These are phyloP conservation scores for Ambrosiella beaveri DNA, from an alignment of 2,329 filamentous ascomycete species.

Conservation along the genomic window DNA sequence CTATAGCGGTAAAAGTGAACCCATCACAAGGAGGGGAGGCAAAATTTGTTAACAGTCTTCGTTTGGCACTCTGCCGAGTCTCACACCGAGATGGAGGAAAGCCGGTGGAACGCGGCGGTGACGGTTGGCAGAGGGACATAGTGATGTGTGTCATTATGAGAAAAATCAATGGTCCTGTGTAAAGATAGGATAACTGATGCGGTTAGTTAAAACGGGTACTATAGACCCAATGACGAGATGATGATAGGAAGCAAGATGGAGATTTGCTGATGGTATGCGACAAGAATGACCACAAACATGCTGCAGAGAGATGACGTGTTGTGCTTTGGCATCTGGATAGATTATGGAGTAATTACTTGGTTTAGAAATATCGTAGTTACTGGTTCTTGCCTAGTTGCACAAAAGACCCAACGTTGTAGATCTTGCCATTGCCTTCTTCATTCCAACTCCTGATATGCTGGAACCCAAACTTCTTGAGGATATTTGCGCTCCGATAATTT, in stretches of 20 bases:
- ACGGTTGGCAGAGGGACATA: neutral
- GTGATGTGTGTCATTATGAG: neutral
- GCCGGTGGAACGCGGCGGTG: neutral
- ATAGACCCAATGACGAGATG: neutral
- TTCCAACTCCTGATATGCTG: slow-evolving; percentile 25
- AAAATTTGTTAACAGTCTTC: neutral
- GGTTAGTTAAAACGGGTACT: neutral
- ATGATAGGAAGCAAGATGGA: neutral
- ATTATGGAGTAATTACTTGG: neutral
- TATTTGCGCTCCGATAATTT: slow-evolving; percentile 36
- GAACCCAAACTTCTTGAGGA: slow-evolving; percentile 41
- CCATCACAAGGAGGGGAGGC: neutral
- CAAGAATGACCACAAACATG: too few species aligned
- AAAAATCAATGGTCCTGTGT: neutral
- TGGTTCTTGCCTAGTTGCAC: slow-evolving; percentile 7
- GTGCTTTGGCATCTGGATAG: neutral
- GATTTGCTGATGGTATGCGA: neutral
- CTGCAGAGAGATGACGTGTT: neutral
- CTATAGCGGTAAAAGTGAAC: slow-evolving; percentile 4
- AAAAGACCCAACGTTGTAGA: slow-evolving; percentile 6
- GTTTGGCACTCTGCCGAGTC: too few species aligned
- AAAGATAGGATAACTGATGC: slow-evolving; percentile 1
- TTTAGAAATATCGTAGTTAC: neutral
- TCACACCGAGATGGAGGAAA: neutral
- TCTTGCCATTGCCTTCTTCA: slow-evolving; percentile 16